phyloP scores from a whole-genome alignment of 768 basidiomycete genomes.

The Scleroderma bovista region DNA sequence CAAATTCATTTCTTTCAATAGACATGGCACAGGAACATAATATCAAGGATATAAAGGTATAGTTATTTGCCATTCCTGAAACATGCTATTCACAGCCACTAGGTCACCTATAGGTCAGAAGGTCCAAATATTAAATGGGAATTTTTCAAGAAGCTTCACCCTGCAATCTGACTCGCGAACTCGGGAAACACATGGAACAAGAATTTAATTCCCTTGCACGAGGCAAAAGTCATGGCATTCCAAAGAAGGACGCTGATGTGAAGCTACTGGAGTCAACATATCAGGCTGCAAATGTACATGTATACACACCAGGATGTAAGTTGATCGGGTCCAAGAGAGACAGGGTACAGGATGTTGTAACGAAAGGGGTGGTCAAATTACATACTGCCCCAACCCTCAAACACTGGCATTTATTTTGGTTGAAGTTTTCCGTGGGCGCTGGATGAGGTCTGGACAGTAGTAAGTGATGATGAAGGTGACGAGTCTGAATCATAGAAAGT shows the following conservation, averaged over 20 bases:
- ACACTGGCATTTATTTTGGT: background rate
- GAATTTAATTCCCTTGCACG: conserved; percentile 23
- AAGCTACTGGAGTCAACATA: background rate
- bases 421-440: background rate
- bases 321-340: background rate
- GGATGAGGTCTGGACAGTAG: background rate
- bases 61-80: background rate
- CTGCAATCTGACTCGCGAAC: conserved; percentile 23
- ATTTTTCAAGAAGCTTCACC: conserved; percentile 29
- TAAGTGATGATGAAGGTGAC: background rate
- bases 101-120: conserved; percentile 27
- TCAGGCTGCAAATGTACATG: background rate
- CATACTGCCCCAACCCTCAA: background rate
- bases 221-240: conserved; percentile 21
- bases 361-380: background rate
- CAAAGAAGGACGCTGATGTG: conserved; percentile 13
- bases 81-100: too few relatives aligned
- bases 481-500: too few relatives aligned
- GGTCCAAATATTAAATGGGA: conserved; percentile 29
- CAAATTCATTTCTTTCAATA: conserved; percentile 10
- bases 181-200: conserved; percentile 22
- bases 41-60: conserved; percentile 33
- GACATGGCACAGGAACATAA: conserved; percentile 32
- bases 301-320: background rate
- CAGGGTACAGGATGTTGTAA: background rate